Conservation (phyloP, 768 basidiomycete species). For the Dioszegia aurantiaca region DNA sequence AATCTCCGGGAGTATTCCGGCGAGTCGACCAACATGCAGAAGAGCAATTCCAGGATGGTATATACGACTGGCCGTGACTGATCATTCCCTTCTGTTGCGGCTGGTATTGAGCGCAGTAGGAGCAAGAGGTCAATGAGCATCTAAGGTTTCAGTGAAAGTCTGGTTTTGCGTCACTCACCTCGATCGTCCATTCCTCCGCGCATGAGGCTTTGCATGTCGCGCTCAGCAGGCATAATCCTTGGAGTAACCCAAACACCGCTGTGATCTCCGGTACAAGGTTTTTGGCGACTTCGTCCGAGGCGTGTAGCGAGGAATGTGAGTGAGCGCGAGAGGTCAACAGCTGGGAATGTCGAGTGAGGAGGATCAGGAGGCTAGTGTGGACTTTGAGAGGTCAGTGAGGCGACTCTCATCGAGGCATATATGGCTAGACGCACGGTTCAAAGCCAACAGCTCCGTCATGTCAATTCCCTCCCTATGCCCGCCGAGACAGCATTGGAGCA, state of each 20-base stretch:
- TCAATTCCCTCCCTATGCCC: not conserved
- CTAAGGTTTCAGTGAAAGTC: slow-evolving; percentile 12
- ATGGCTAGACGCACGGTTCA: slow-evolving; percentile 11
- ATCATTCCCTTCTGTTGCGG: not conserved
- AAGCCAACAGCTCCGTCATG: slow-evolving; percentile 11
- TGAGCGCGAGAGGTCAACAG: slow-evolving; percentile 17
- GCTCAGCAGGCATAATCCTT: slow-evolving; percentile 36
- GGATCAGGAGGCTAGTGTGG: slow-evolving; percentile 29
- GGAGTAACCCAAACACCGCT: slow-evolving; percentile 25
- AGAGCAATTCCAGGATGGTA: slow-evolving; percentile 72
- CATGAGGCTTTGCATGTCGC: slow-evolving; percentile 22
- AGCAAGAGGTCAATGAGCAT: slow-evolving; percentile 41
- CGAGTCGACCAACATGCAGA: slow-evolving; percentile 86
- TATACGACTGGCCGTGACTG: slow-evolving; percentile 61
- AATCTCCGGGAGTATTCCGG: slow-evolving; percentile 70
- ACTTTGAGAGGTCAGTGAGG: slow-evolving; percentile 18
- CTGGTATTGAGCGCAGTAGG: slow-evolving; percentile 31
- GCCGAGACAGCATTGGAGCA: slow-evolving; percentile 22
- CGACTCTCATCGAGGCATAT: too few relatives aligned
- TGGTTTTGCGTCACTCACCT: slow-evolving; percentile 23
- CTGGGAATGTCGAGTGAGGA: slow-evolving; percentile 36
- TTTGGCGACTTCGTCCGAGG: slow-evolving; percentile 22
- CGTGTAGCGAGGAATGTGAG: slow-evolving; percentile 22
- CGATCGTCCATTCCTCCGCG: slow-evolving; percentile 37
- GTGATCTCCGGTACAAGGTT: slow-evolving; percentile 29